Evolutionary conservation across 805 yeast genomes (phyloP), one percentile per base, ranked within the genome.

Genomic region (Suhomyces vadensis): DNA sequence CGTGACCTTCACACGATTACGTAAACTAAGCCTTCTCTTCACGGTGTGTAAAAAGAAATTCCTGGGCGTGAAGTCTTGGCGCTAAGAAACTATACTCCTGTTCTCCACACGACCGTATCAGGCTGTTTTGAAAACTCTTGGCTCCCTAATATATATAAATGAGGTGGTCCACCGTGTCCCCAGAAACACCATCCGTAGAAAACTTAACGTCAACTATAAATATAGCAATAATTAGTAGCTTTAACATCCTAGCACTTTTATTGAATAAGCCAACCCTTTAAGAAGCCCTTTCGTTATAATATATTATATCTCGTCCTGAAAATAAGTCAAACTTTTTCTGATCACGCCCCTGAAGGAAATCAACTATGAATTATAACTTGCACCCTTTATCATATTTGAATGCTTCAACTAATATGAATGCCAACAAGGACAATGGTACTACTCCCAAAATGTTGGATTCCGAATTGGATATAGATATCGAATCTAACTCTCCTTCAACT

Each of bases 331-430:
- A 27, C 8, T 27, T 6, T 7, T 27, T n/a, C 6, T 27, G 13
- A 27, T 23, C 10, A 10, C 26, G 26, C 7, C 33, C 10, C 26
- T 24, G 21, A 24, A 17, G 45, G 6, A 27, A n/a, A n/a, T 11
- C 37, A 16, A 24, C 19, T 14, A 65, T 69, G 69, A 69, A 69
- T 48, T 71, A 68, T 53, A 71, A 70, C 51, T 55, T 71, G 39
- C 77, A 71, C 50, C 77, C 77, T n/a, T 65, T 71, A 23, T 60
- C 74, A 22, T 71, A 71, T 47, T 62, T 71, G 35, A 71, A 71
- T 56, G 75, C 75, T 26, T 50, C 61, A 21, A 24, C 51, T 33
- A 41, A 31, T 23, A 31, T 25, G 10, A 29, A 13, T 21, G 17
- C 11, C 13, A 16, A 16, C 23, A 26, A 38, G 21, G 44, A 25